A percentile compares a stretch with the other conserved stretches of the same genome.
Evolutionary conservation across 116 monocot species (phyloP).

Genomic region (Trichopus zeylanicus): DNA sequence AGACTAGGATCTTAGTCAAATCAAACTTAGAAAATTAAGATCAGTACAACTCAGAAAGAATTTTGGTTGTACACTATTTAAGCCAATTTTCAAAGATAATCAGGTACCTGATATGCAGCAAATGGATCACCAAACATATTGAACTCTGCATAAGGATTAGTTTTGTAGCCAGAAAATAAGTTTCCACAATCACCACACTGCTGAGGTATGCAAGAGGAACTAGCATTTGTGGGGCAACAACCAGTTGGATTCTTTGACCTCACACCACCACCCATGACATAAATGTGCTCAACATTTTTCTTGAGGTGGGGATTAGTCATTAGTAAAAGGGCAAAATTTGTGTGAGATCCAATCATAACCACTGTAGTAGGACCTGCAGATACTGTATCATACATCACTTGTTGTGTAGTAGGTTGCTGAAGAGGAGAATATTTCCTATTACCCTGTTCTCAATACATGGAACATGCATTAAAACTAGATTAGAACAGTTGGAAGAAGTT

Average conservation of each 20-base stretch:
- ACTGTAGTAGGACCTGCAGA: conserved; percentile 62
- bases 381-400: conserved; percentile 69
- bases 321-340: conserved; percentile 75
- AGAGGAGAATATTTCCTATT: conserved; percentile 60
- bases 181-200: conserved; percentile 83
- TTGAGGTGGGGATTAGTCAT: conserved; percentile 75
- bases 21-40: too few relatives aligned
- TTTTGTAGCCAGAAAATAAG: conserved; percentile 44
- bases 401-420: conserved; percentile 61
- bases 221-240: conserved; percentile 51
- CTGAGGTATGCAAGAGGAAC: conserved; percentile 27
- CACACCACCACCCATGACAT: conserved; percentile 83
- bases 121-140: conserved; percentile 89
- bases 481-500: too few relatives aligned
- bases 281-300: conserved; percentile 79
- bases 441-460: conserved; percentile 34
- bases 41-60: too few relatives aligned
- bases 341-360: conserved; percentile 61
- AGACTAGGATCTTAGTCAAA: too few relatives aligned
- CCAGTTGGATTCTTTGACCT: conserved; percentile 77
- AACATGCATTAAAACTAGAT: not conserved
- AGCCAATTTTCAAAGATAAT: not conserved
- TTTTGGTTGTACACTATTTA: too few relatives aligned
- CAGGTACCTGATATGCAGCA: conserved; percentile 75
- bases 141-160: conserved; percentile 86